A percentile compares a stretch with the other conserved stretches of the same genome.
These are phyloP conservation scores for Corynascus novoguineensis DNA, from an alignment of 495 filamentous ascomycete species.

Conservation along the genomic window DNA sequence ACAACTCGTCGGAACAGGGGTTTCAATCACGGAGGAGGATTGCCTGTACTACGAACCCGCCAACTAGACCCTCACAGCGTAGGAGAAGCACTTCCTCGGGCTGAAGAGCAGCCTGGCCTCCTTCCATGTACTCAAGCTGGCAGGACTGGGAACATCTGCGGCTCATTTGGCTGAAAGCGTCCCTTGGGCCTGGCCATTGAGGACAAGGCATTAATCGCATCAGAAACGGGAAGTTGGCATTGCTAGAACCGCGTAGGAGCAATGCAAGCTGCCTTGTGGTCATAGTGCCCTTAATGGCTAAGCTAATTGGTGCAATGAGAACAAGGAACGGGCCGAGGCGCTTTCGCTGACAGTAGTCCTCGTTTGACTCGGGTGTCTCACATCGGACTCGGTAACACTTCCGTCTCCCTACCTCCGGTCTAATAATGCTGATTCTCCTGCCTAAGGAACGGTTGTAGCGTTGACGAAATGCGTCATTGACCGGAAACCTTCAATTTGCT, in stretches of 20 bases:
- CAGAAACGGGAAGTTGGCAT: too few relatives aligned
- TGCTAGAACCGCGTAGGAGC: neutral
- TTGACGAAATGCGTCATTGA: too few relatives aligned
- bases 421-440: too few relatives aligned
- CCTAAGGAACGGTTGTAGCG: too few relatives aligned
- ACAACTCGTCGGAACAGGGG: neutral
- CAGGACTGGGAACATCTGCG: neutral
- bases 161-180: neutral
- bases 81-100: neutral
- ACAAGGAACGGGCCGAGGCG: neutral
- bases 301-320: neutral
- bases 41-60: too few relatives aligned
- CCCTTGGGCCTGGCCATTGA: neutral
- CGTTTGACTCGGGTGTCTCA: too few relatives aligned
- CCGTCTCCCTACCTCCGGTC: too few relatives aligned
- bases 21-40: neutral
- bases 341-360: too few relatives aligned
- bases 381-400: too few relatives aligned
- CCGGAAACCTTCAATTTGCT: too few relatives aligned
- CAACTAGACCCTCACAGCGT: neutral
- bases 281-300: neutral
- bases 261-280: neutral
- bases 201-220: neutral
- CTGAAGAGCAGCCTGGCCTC: neutral
- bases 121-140: neutral